These are phyloP conservation scores for Pleurotus ostreatus DNA, from an alignment of 768 basidiomycete species.

Conservation along the genomic window DNA sequence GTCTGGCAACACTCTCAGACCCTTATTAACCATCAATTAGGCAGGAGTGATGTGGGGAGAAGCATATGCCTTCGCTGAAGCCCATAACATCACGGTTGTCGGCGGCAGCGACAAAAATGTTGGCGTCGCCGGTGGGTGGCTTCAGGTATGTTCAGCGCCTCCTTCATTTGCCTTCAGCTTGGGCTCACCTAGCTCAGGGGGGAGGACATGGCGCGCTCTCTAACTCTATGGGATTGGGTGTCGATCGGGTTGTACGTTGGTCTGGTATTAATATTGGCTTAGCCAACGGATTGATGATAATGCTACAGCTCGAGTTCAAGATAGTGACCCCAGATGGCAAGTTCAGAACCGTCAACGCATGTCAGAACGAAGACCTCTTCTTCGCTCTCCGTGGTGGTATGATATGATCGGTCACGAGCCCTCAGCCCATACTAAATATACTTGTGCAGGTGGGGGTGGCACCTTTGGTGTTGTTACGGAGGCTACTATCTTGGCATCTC, in stretches of 20 bases:
- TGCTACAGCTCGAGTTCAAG: conserved; percentile 40
- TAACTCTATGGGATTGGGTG: conserved; percentile 41
- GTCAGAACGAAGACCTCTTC: conserved; percentile 49
- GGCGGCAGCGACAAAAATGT: conserved; percentile 41
- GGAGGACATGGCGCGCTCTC: conserved; percentile 42
- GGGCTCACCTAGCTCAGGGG: conserved; percentile 20
- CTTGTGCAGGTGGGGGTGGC: conserved; percentile 34
- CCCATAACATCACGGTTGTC: conserved; percentile 39
- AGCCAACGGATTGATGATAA: not conserved
- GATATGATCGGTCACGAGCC: too few relatives aligned
- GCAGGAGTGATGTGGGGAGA: conserved; percentile 43
- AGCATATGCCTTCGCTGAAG: conserved; percentile 39
- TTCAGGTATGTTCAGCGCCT: conserved; percentile 21
- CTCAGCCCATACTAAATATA: too few relatives aligned
- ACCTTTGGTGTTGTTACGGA: conserved; percentile 43
- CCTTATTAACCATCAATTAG: conserved; percentile 16
- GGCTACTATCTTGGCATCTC: conserved; percentile 33
- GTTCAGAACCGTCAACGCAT: conserved; percentile 39
- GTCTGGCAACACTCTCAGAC: not conserved
- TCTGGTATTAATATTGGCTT: not conserved
- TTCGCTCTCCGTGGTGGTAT: conserved; percentile 47
- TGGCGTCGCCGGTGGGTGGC: conserved; percentile 39
- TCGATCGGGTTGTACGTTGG: conserved; percentile 37
- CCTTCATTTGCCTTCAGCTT: not conserved
- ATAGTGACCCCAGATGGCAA: conserved; percentile 52